Evolutionary conservation across 768 basidiomycete genomes (phyloP).

Genomic region (Pulveroboletus sp.): DNA sequence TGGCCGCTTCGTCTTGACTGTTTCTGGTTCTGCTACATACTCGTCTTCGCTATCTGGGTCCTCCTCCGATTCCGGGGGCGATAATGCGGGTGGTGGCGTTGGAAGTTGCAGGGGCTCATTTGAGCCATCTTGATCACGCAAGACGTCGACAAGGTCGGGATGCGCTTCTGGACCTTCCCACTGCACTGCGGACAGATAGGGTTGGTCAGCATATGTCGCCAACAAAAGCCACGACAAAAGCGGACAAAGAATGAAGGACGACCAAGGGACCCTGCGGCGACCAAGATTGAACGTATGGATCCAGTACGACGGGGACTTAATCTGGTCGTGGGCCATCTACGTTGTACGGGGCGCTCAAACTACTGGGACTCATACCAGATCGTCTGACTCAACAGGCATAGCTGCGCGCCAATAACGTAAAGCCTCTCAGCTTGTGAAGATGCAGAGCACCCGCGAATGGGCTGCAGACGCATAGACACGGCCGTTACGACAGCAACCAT

Average conservation of each 20-base stretch:
- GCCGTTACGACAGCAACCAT: slow-evolving; percentile 31
- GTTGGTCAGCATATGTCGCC: slow-evolving; percentile 26
- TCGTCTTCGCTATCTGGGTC: slow-evolving; percentile 64
- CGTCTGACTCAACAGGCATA: slow-evolving; percentile 34
- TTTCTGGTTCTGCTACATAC: slow-evolving; percentile 49
- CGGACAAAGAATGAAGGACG: slow-evolving; percentile 9
- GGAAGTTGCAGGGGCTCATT: slow-evolving; percentile 12
- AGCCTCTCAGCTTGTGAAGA: slow-evolving; percentile 31
- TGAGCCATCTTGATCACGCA: slow-evolving; percentile 18
- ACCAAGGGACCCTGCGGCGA: background rate
- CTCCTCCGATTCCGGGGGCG: slow-evolving; percentile 44
- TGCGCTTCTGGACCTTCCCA: slow-evolving; percentile 68
- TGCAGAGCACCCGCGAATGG: slow-evolving; percentile 20
- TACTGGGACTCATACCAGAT: slow-evolving; percentile 32
- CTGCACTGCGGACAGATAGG: slow-evolving; percentile 45
- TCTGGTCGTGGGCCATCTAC: slow-evolving; percentile 22
- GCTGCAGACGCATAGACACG: slow-evolving; percentile 27
- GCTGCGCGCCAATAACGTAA: slow-evolving; percentile 33
- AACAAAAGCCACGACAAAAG: slow-evolving; percentile 14
- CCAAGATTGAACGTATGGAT: background rate
- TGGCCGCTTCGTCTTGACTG: slow-evolving; percentile 30
- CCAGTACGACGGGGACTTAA: slow-evolving; percentile 11
- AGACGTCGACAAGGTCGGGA: slow-evolving; percentile 37
- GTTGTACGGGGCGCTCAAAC: slow-evolving; percentile 27
- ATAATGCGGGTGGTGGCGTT: slow-evolving; percentile 30